Conservation (phyloP, 805 yeast genomes). For the Cyberlindnera euphorbiae region DNA sequence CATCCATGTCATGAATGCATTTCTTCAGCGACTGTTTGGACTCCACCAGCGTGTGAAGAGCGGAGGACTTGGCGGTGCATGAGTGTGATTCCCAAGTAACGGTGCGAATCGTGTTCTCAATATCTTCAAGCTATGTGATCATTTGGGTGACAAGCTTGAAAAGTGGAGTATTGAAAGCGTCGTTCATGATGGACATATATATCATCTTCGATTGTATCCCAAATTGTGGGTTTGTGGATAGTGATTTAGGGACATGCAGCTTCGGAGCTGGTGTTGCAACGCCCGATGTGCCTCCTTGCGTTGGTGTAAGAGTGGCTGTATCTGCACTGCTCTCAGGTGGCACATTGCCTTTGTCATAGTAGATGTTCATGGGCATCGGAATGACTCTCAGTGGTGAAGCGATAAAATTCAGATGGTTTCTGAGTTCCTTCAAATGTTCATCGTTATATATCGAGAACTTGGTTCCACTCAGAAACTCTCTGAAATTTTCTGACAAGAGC, state of each 20-base stretch:
- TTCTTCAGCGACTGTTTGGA: conserved; percentile 24
- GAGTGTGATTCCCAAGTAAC: background rate
- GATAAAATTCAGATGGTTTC: conserved; percentile 39
- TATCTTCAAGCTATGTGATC: conserved; percentile 26
- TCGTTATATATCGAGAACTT: conserved; percentile 32
- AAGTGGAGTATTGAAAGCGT: conserved; percentile 28
- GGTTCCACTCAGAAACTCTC: conserved; percentile 39
- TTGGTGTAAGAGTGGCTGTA: conserved; percentile 3
- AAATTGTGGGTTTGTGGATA: conserved; percentile 7
- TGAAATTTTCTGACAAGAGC: conserved; percentile 34
- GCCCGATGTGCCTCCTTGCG: conserved; percentile 23
- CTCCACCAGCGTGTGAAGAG: conserved; percentile 12
- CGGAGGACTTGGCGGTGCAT: background rate
- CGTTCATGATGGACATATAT: conserved; percentile 29
- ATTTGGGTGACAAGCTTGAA: conserved; percentile 29
- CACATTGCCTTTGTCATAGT: conserved; percentile 2
- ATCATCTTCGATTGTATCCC: conserved; percentile 11
- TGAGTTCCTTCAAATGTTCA: conserved; percentile 29
- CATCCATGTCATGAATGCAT: conserved; percentile 30
- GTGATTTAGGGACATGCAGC: conserved; percentile 4
- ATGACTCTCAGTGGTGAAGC: conserved; percentile 37
- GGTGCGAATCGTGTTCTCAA: conserved; percentile 14
- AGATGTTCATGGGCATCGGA: conserved; percentile 27
- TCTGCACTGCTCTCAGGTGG: background rate
- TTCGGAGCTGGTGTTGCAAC: conserved; percentile 33